phyloP scores from a whole-genome alignment of 176 grass and related monocot species.

The Chrysopogon serrulatus region DNA sequence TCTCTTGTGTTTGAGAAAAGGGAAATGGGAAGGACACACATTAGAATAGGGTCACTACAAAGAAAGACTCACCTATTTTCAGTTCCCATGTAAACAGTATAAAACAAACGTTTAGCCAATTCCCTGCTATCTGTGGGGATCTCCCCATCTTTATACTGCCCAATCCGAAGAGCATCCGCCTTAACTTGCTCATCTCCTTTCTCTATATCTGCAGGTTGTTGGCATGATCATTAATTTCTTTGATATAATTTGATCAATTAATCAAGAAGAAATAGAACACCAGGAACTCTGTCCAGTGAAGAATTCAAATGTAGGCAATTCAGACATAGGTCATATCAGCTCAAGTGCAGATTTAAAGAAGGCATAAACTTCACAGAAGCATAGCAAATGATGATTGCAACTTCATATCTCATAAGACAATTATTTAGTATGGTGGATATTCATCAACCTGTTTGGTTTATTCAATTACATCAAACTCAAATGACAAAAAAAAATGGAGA shows the following conservation, averaged over 20 bases:
- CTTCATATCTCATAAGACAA: neutral
- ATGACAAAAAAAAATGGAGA: neutral
- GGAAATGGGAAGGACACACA: neutral
- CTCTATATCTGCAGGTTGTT: slow-evolving; percentile 74
- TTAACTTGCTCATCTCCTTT: slow-evolving; percentile 96
- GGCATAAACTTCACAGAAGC: neutral
- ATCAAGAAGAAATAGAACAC: neutral
- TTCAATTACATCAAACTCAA: neutral
- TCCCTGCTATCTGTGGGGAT: slow-evolving; percentile 71
- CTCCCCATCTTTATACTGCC: slow-evolving; percentile 88
- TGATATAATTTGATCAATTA: neutral
- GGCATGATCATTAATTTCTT: neutral
- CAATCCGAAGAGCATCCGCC: slow-evolving; percentile 76
- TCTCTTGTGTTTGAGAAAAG: neutral
- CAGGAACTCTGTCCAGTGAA: neutral
- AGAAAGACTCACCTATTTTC: slow-evolving; percentile 71
- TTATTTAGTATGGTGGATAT: neutral
- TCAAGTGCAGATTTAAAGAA: neutral
- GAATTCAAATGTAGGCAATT: neutral
- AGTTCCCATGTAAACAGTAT: slow-evolving; percentile 96
- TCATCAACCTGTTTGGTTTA: neutral
- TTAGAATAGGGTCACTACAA: slow-evolving; percentile 8
- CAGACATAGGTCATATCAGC: neutral
- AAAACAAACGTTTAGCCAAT: slow-evolving; percentile 79
- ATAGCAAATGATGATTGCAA: neutral